phyloP scores from a whole-genome alignment of 2,329 filamentous ascomycete genomes.

The Trichoderma atrobrunneum region DNA sequence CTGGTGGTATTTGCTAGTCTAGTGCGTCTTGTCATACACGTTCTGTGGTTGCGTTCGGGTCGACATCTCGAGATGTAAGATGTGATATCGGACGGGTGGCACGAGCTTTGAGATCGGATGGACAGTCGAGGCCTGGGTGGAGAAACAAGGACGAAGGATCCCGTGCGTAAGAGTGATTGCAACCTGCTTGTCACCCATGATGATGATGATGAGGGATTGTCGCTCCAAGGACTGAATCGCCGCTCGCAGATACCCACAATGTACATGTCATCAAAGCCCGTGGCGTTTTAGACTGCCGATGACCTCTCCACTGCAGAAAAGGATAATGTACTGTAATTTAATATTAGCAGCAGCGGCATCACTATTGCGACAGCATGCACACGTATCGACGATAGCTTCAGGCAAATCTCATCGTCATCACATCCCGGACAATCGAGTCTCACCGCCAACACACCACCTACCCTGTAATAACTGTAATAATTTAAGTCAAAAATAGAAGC shows the following conservation, averaged over 20 bases:
- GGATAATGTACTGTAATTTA: neutral
- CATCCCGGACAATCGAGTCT: neutral
- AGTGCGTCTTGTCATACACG: neutral
- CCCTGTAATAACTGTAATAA: neutral
- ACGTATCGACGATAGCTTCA: neutral
- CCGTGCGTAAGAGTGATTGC: neutral
- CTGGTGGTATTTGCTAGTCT: neutral
- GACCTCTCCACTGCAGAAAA: neutral
- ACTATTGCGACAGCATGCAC: neutral
- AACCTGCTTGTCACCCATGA: neutral
- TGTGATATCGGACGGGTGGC: neutral
- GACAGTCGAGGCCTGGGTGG: neutral
- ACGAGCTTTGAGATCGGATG: neutral
- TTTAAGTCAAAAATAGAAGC: conserved; percentile 2
- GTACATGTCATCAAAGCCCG: neutral
- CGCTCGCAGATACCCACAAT: neutral
- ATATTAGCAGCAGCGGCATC: neutral
- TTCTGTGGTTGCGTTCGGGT: neutral
- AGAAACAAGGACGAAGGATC: neutral
- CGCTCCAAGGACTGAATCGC: neutral
- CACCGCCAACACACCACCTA: neutral
- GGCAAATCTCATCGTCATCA: neutral
- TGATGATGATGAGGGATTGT: neutral
- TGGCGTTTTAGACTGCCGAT: neutral
- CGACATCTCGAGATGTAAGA: neutral